Base-by-base conservation (phyloP, 75 land plant genomes). In the Selaginella moellendorffii region DNA sequence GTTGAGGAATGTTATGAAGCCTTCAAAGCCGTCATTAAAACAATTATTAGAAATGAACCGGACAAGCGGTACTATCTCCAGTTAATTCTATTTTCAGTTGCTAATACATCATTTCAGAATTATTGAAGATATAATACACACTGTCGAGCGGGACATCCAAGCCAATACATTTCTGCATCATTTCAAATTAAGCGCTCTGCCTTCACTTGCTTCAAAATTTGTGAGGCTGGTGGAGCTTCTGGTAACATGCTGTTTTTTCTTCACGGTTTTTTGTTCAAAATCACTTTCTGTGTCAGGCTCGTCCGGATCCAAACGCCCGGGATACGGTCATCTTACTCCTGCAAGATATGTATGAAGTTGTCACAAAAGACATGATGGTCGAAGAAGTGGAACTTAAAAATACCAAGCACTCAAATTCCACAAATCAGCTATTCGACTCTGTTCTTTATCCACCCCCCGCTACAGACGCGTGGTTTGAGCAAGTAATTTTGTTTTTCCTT, bases 301-400 rank as follows among this genome's bases (percentile, higher is more conserved):
- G 14, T 5, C 82, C 61, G 76, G 76, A 66, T 66, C 82, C 36
- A 84, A 76, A 64, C 5, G 8, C 59, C 2, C 73, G 73, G 61
- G 82, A 81, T 70, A 65, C 68, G 62, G 86, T 86, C 8, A 83
- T 95, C 26, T 53, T 95, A n/a, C 58, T 90, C 51, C 79, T 95
- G 52, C 99, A 90, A 76, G 99, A 95, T 65, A 90, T 95, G 84
- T 64, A 82, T 63, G 99, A 95, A 76, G 88, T 95, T n/a, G 88
- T 90, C 9, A 90, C 88, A 20, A 76, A 86, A 23, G 99, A 95
- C 73, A 86, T 95, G 85, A 95, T 95, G 91, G 85, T 77, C 36
- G 80, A 90, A 69, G 79, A 84, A 56, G 46, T 36, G 46, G 46
- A 36, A 36, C 5, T 14, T 36, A 36, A 36, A 36, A 36, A 14